Evolutionary conservation across 306 rosid species (phyloP).

Genomic region (Castanea sativa): DNA sequence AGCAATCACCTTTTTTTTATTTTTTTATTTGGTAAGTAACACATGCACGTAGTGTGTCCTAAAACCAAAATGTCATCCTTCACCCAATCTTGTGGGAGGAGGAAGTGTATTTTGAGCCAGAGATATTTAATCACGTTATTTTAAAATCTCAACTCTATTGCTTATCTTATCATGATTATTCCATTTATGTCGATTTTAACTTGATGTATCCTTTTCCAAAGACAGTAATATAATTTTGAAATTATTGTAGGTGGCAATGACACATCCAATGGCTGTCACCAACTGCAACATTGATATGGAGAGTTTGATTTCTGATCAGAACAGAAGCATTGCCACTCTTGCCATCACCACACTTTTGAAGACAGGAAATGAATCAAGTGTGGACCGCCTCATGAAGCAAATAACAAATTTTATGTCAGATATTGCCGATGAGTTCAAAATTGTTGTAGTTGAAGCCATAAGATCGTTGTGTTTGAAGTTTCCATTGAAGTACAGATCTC

Average conservation of each 20-base stretch:
- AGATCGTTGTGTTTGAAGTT: constrained; percentile 92
- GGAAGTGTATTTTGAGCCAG: too few relatives aligned
- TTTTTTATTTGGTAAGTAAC: too few relatives aligned
- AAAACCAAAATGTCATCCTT: too few relatives aligned
- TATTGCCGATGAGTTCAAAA: constrained; percentile 96
- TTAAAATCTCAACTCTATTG: not conserved
- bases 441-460: constrained; percentile 98
- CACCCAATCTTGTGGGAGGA: too few relatives aligned
- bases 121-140: too few relatives aligned
- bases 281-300: constrained; percentile 99
- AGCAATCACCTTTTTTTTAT: too few relatives aligned
- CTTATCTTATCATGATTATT: not conserved
- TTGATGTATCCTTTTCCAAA: not conserved
- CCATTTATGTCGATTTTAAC: not conserved
- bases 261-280: constrained; percentile 98
- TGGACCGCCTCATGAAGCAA: constrained; percentile 97
- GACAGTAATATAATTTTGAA: constrained; percentile 16
- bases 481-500: constrained; percentile 88
- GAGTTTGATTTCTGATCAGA: constrained; percentile 92
- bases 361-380: constrained; percentile 98
- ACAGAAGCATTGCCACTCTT: constrained; percentile 98
- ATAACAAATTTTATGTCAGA: constrained; percentile 98
- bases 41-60: too few relatives aligned
- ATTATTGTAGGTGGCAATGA: constrained; percentile 88
- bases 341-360: constrained; percentile 97